Percentiles rank a stretch among this genome's conserved stretches.
Conservation (phyloP, 176 grass and related monocot genomes). For the Sorghum bicolor region DNA sequence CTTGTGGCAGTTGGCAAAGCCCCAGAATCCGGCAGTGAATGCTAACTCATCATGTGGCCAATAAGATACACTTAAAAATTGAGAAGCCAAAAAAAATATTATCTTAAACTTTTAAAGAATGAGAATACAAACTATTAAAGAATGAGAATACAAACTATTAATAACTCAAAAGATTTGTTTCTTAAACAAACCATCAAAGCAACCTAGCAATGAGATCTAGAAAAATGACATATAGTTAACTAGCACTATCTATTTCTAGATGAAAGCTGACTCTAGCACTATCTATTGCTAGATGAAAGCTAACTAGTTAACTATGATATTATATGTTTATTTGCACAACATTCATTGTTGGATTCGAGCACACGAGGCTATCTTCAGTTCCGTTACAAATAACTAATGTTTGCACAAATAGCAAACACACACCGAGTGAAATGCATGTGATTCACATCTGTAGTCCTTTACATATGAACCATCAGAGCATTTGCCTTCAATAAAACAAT, state of each 20-base stretch:
- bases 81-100: not conserved
- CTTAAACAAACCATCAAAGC: not conserved
- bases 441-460: not conserved
- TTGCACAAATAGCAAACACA: not conserved
- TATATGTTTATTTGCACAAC: not conserved
- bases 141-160: not conserved
- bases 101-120: not conserved
- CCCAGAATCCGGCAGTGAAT: no score
- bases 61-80: not conserved
- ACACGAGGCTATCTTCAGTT: not conserved
- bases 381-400: not conserved
- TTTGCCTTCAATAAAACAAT: not conserved
- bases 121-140: not conserved
- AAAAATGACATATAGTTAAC: not conserved
- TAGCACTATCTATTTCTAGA: not conserved
- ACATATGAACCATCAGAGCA: not conserved
- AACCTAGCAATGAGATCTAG: not conserved
- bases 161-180: not conserved
- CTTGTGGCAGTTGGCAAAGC: no score
- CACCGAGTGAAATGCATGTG: not conserved
- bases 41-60: not conserved
- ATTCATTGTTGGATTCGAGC: not conserved
- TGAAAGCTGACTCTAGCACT: no score
- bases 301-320: not conserved
- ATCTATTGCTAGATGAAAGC: not conserved